Conservation (phyloP, 1,139 yeast species). For the Saccharomyces pastorianus region DNA sequence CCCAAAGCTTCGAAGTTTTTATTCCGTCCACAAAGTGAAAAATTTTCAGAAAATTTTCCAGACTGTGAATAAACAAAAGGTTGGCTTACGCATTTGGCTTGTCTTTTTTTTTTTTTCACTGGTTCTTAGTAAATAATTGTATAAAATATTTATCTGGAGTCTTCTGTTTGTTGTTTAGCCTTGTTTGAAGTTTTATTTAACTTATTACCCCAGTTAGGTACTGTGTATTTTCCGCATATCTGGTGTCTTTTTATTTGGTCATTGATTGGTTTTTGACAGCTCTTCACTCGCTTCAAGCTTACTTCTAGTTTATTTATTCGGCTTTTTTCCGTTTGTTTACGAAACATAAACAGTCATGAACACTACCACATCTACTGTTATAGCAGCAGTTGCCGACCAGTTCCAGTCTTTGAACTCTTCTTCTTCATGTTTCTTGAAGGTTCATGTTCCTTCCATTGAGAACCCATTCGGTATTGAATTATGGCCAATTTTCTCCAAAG, state of each 20-base stretch:
- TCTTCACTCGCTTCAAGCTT: neutral
- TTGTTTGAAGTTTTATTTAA: neutral
- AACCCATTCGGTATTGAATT: constrained; percentile 84
- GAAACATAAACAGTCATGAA: neutral
- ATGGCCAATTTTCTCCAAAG: constrained; percentile 76
- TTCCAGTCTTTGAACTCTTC: constrained; percentile 3
- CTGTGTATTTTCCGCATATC: neutral
- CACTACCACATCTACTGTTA: constrained; percentile 3
- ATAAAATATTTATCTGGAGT: neutral
- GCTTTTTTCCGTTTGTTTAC: neutral
- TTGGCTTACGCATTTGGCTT: neutral
- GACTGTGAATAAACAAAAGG: neutral
- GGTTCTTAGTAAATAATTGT: neutral
- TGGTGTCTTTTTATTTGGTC: neutral
- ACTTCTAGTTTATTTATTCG: neutral
- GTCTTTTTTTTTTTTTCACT: neutral
- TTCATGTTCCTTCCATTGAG: constrained; percentile 52
- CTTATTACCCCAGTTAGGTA: neutral
- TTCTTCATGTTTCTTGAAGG: constrained; percentile 17
- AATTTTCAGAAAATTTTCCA: neutral
- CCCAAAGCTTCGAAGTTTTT: neutral
- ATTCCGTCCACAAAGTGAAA: constrained; percentile 1
- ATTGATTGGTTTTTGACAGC: neutral
- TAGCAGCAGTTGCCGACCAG: constrained; percentile 6
- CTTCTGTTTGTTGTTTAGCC: neutral